Evolutionary conservation across 2,329 filamentous ascomycete species (phyloP).

Genomic region (Sclerotinia spermophila): DNA sequence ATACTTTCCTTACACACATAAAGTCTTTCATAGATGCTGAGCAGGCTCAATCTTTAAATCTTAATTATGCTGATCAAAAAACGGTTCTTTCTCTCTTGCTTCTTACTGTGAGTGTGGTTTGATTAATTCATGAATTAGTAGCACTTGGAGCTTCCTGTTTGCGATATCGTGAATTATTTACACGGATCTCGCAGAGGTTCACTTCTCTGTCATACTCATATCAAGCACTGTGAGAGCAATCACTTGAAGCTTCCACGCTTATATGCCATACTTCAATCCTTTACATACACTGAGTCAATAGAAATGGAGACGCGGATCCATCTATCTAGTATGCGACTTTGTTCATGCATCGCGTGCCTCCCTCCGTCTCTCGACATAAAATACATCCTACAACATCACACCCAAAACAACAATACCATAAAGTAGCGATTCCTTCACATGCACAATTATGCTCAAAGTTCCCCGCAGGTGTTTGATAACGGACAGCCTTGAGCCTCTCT

Average conservation of each 20-base stretch:
- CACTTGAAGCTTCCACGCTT: no score
- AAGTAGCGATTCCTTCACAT: not conserved
- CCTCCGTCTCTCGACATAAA: not conserved
- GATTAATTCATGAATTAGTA: not conserved
- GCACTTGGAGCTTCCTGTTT: not conserved
- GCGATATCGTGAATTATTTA: not conserved
- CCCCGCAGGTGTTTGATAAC: no score
- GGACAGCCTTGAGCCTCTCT: no score
- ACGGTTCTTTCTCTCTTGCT: not conserved
- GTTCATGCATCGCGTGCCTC: not conserved
- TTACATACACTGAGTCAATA: no score
- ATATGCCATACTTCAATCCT: no score
- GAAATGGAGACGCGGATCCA: not conserved
- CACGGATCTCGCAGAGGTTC: not conserved
- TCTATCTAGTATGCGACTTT: not conserved
- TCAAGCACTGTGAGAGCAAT: no score
- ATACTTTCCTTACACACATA: not conserved
- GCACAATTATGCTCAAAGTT: not conserved
- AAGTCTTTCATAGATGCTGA: conserved; percentile 15
- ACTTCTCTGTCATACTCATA: no score
- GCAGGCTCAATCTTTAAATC: conserved; percentile 4
- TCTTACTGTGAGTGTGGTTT: not conserved
- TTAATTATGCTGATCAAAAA: conserved; percentile 20
- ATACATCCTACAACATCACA: not conserved
- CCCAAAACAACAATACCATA: not conserved